phyloP scores from a whole-genome alignment of 306 rosid genomes.

The Pterocarpus santalinus region DNA sequence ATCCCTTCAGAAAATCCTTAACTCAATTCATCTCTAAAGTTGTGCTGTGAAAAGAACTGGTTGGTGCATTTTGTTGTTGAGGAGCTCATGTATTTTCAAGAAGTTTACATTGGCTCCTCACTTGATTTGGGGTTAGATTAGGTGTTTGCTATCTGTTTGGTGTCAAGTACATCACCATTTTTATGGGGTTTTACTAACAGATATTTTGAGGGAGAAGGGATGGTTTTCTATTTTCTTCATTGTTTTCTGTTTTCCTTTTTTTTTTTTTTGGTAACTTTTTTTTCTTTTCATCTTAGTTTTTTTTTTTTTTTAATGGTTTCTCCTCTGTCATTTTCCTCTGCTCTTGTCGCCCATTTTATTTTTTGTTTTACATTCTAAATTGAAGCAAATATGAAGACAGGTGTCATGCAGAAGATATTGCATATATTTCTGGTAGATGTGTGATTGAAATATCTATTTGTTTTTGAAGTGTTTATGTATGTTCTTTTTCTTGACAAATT shows the following conservation, averaged over 20 bases:
- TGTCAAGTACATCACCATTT: background rate
- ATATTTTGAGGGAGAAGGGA: background rate
- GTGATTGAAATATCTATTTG: slow-evolving; percentile 23
- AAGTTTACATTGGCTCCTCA: background rate
- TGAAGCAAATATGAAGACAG: background rate
- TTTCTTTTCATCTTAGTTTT: background rate
- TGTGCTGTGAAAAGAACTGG: background rate
- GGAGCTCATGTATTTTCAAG: background rate
- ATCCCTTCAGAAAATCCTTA: background rate
- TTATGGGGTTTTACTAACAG: background rate
- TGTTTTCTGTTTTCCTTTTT: background rate
- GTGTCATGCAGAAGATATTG: background rate
- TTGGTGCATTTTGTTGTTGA: background rate
- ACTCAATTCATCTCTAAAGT: slow-evolving; percentile 18
- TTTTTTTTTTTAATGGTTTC: background rate
- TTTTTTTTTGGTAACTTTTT: background rate
- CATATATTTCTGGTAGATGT: slow-evolving; percentile 8
- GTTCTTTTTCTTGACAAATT: slow-evolving; percentile 16
- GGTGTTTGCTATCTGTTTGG: background rate
- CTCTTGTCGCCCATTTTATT: background rate
- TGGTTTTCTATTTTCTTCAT: background rate
- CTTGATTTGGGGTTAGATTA: background rate
- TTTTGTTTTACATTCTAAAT: slow-evolving; percentile 15
- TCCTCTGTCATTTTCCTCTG: background rate
- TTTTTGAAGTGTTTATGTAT: slow-evolving; percentile 7